Evolutionary conservation across 768 basidiomycete genomes (phyloP), one percentile per base, ranked within the genome.

Genomic region (Lactarius hengduanensis): DNA sequence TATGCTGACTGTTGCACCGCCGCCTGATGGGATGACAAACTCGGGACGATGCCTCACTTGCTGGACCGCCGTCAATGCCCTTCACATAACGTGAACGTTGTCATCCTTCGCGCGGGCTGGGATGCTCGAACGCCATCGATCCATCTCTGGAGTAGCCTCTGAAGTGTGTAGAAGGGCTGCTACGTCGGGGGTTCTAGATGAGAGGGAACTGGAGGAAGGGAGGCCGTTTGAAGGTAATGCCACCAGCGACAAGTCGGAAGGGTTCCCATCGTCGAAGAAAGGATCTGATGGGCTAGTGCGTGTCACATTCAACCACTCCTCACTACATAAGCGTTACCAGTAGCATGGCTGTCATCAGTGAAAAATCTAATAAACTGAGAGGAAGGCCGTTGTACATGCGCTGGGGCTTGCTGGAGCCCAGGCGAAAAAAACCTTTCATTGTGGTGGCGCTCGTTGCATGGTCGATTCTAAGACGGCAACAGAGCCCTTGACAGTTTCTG

Each of bases 351-450:
- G 90, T 90, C 58, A 2, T 87, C 77, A 60, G 92, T 74, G 11
- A 80, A 73, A 90, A 86, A 75, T 92, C 91, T 38, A 91, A 79
- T 8, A 92, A 79, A n/a, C 83, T 74, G 41, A 86, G 76, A 10
- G 89, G 86, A 18, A 92, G 84, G 22, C 88, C 89, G 32, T 81
- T 80, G 72, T n/a, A n/a, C n/a, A n/a, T 89, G n/a, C 81, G 76
- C 72, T 86, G 82, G 6, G 83, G 79, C n/a, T n/a, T n/a, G n/a
- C n/a, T n/a, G n/a, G n/a, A n/a, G 56, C 86, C 83, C 64, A 83
- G 80, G 62, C 83, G 84, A 64, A 84, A 81, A 36, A 90, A 92
- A 75, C n/a, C n/a, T n/a, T n/a, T n/a, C n/a, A n/a, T n/a, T 34
- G 9, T 34, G 1, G 81, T 3, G 81, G 81, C 0, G 79, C 76